Percentiles rank a stretch among this genome's conserved stretches.
Evolutionary conservation across 2,329 filamentous ascomycete species (phyloP).

Genomic region (Fusarium sp.): DNA sequence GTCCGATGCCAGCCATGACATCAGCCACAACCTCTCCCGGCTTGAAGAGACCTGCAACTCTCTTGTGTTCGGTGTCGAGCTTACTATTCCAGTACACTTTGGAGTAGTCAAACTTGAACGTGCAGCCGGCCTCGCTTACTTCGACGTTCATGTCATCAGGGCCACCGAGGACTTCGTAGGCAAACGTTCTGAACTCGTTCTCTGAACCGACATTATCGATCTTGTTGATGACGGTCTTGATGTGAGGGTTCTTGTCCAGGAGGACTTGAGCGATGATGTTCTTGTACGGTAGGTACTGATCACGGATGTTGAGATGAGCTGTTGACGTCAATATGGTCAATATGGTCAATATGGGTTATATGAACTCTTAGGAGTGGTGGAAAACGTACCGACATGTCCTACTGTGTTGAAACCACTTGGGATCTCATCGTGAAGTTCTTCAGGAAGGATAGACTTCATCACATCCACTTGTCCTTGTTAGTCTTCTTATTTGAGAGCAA

Average conservation of each 20-base stretch:
- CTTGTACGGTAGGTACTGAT: slow-evolving; percentile 88
- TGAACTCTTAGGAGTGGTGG: background rate
- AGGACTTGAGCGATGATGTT: slow-evolving; percentile 87
- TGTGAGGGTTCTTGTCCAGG: slow-evolving; percentile 86
- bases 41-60: slow-evolving; percentile 82
- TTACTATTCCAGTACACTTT: slow-evolving; percentile 99
- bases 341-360: slow-evolving; percentile 11
- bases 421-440: slow-evolving; percentile 83
- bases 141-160: slow-evolving; percentile 87
- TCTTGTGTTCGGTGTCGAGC: slow-evolving; percentile 88
- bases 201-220: slow-evolving; percentile 87
- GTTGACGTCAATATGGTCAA: slow-evolving; percentile 26
- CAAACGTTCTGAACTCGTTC: slow-evolving; percentile 91
- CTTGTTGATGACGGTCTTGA: slow-evolving; percentile 97
- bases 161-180: slow-evolving; percentile 90
- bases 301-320: slow-evolving; percentile 92
- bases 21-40: slow-evolving; percentile 93
- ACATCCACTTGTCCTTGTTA: slow-evolving; percentile 76
- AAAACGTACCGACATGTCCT: slow-evolving; percentile 81
- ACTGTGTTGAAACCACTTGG: slow-evolving; percentile 90
- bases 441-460: slow-evolving; percentile 84
- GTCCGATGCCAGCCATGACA: slow-evolving; percentile 97
- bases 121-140: slow-evolving; percentile 84
- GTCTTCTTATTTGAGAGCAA: slow-evolving; percentile 1
- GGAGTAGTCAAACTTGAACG: slow-evolving; percentile 93